These are phyloP conservation scores for Mycena amicta DNA, from an alignment of 768 basidiomycete species.

Conservation along the genomic window DNA sequence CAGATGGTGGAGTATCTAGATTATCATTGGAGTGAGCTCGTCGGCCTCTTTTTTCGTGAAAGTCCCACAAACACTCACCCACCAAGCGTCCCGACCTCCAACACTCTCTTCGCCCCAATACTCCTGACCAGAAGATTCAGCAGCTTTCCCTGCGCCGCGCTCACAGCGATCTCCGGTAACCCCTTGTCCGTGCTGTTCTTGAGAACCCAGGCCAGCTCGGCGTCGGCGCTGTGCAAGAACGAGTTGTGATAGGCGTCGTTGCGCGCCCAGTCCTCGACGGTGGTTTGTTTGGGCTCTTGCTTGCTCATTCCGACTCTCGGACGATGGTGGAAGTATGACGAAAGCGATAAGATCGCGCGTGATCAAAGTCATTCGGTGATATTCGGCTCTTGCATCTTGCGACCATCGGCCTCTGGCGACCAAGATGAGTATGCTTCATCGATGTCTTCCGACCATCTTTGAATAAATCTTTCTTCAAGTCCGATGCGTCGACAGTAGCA, in stretches of 20 bases:
- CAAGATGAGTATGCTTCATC: too few relatives aligned
- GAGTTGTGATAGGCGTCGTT: constrained; percentile 60
- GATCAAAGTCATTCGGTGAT: too few relatives aligned
- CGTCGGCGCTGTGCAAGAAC: constrained; percentile 50
- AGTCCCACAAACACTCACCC: constrained; percentile 53
- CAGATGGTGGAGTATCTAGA: constrained; percentile 51
- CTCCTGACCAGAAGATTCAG: constrained; percentile 53
- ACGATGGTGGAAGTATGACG: too few relatives aligned
- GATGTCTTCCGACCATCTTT: too few relatives aligned
- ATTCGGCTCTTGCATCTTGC: too few relatives aligned
- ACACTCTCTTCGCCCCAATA: constrained; percentile 54
- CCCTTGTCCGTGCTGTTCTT: constrained; percentile 45
- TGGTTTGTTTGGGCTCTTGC: not conserved
- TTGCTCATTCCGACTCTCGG: too few relatives aligned
- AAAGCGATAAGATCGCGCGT: too few relatives aligned
- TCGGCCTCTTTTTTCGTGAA: too few relatives aligned
- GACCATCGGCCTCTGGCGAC: too few relatives aligned
- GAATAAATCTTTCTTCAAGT: too few relatives aligned
- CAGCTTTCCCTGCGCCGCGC: constrained; percentile 58
- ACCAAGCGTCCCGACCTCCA: constrained; percentile 70
- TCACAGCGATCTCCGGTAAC: constrained; percentile 56
- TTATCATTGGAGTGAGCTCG: too few relatives aligned
- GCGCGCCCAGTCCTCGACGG: constrained; percentile 47
- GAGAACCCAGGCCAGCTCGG: constrained; percentile 41
- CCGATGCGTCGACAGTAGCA: too few relatives aligned